phyloP scores from a whole-genome alignment of 768 basidiomycete genomes.

The Basidioascus undulatus region DNA sequence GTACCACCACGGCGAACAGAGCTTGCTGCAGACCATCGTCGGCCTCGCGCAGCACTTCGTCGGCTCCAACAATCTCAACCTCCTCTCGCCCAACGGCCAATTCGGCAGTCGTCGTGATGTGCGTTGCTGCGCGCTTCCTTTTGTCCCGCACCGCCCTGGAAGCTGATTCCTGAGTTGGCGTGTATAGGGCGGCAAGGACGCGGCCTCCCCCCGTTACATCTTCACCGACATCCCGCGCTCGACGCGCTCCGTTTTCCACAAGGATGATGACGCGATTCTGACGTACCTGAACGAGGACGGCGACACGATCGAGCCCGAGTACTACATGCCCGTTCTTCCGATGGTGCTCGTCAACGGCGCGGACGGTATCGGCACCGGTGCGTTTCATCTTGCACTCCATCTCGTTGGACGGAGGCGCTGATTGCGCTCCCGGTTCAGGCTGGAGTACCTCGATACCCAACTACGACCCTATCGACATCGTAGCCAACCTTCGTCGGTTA shows the following conservation, averaged over 20 bases:
- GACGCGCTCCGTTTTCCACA: constrained; percentile 52
- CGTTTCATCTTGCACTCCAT: constrained; percentile 9
- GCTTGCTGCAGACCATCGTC: constrained; percentile 70
- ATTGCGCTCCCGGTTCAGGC: constrained; percentile 25
- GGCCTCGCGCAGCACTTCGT: constrained; percentile 83
- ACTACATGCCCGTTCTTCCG: constrained; percentile 73
- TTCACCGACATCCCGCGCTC: constrained; percentile 55
- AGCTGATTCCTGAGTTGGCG: background rate
- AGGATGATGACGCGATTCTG: constrained; percentile 65
- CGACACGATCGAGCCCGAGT: constrained; percentile 68
- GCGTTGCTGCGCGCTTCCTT: constrained; percentile 5
- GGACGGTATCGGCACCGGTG: constrained; percentile 92
- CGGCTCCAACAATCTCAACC: constrained; percentile 82
- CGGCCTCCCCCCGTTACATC: constrained; percentile 89
- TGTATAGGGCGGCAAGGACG: constrained; percentile 68
- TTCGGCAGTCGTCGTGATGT: constrained; percentile 56
- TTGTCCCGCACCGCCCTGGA: constrained; percentile 16
- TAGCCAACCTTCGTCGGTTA: constrained; percentile 58
- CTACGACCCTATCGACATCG: constrained; percentile 78
- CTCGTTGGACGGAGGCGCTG: background rate
- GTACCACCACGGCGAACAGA: constrained; percentile 89
- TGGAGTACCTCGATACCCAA: constrained; percentile 87
- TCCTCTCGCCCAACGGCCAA: constrained; percentile 71
- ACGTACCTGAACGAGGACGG: constrained; percentile 69
- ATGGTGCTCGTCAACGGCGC: constrained; percentile 78